phyloP scores from a whole-genome alignment of 495 filamentous ascomycete genomes.

The Aspergillus biplanus region DNA sequence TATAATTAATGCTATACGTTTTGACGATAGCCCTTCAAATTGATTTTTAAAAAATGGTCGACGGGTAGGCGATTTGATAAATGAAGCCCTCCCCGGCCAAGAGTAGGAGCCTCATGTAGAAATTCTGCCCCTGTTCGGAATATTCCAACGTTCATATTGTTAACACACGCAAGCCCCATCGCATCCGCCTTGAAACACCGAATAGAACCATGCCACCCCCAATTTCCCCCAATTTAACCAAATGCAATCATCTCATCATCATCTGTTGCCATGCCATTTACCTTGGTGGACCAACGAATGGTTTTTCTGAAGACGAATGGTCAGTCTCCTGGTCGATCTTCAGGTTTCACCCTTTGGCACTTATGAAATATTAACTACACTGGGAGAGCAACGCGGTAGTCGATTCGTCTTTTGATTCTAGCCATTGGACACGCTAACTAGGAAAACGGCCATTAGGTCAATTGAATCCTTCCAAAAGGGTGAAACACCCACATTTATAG shows the following conservation, averaged over 20 bases:
- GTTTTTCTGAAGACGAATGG: slow-evolving; percentile 68
- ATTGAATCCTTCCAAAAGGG: slow-evolving; percentile 72
- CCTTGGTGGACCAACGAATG: slow-evolving; percentile 62
- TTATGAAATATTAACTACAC: not conserved
- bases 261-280: slow-evolving; percentile 87
- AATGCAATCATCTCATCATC: slow-evolving; percentile 59
- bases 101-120: too few species aligned
- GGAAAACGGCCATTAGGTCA: slow-evolving; percentile 33
- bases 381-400: not conserved
- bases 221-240: not conserved
- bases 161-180: not conserved
- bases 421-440: not conserved
- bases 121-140: too few species aligned
- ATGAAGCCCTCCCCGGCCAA: too few species aligned
- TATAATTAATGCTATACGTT: too few species aligned
- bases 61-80: too few species aligned
- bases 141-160: not conserved
- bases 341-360: not conserved
- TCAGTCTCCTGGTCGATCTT: slow-evolving; percentile 30
- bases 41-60: too few species aligned
- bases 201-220: too few species aligned
- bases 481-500: slow-evolving; percentile 73
- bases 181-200: too few species aligned
- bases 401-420: not conserved
- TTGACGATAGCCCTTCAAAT: too few species aligned